Conservation (phyloP, 495 filamentous ascomycete genomes). For the Hypoxylon rickii region DNA sequence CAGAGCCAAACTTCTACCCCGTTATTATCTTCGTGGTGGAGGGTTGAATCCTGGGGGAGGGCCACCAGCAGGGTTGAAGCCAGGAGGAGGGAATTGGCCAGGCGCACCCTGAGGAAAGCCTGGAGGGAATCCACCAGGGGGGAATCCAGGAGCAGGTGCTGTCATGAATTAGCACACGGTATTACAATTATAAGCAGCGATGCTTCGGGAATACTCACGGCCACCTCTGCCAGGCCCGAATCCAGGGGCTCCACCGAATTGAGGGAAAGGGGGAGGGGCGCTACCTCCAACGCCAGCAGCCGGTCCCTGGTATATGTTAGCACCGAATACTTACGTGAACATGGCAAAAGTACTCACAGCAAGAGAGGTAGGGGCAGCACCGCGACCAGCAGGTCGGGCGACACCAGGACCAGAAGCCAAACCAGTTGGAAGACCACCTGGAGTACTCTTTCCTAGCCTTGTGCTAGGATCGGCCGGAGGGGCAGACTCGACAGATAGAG, state of each 20-base stretch:
- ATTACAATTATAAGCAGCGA: neutral
- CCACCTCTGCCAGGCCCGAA: slow-evolving; percentile 75
- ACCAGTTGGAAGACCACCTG: slow-evolving; percentile 67
- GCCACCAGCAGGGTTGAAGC: slow-evolving; percentile 62
- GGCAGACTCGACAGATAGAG: slow-evolving; percentile 92
- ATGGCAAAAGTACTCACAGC: slow-evolving; percentile 50
- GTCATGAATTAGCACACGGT: slow-evolving; percentile 18
- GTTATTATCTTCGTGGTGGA: slow-evolving; percentile 65
- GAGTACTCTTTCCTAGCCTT: slow-evolving; percentile 77
- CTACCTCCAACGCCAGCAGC: slow-evolving; percentile 86
- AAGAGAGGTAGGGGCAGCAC: slow-evolving; percentile 78
- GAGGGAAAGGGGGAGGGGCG: slow-evolving; percentile 70
- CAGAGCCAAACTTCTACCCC: slow-evolving; percentile 18
- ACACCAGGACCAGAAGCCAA: slow-evolving; percentile 87
- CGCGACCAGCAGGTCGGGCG: slow-evolving; percentile 88
- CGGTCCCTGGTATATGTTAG: slow-evolving; percentile 64
- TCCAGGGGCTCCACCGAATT: slow-evolving; percentile 65
- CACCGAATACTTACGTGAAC: slow-evolving; percentile 24
- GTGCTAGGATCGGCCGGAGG: slow-evolving; percentile 94
- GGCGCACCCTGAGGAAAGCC: slow-evolving; percentile 54
- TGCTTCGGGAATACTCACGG: slow-evolving; percentile 57
- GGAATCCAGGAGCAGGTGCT: slow-evolving; percentile 70
- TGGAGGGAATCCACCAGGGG: slow-evolving; percentile 55
- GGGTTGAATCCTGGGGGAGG: slow-evolving; percentile 70
- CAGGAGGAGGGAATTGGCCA: slow-evolving; percentile 68